phyloP scores from a whole-genome alignment of 148 eudicot species.

The Rhododendron williamsianum region DNA sequence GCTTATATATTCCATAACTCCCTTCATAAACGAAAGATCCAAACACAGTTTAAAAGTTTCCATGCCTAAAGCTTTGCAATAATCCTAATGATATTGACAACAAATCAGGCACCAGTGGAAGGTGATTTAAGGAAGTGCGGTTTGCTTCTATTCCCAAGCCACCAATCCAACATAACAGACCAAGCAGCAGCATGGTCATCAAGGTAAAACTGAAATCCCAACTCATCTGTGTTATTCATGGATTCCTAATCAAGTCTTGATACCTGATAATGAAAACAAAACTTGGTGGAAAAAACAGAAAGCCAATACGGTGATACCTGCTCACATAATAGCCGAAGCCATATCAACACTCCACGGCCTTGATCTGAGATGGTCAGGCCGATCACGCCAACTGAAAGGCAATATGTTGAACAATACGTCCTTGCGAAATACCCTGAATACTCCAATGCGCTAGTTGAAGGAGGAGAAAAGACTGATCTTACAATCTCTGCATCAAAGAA shows the following conservation, averaged over 20 bases:
- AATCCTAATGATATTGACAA: slow-evolving; percentile 2
- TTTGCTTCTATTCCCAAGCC: slow-evolving; percentile 19
- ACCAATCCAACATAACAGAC: slow-evolving; percentile 30
- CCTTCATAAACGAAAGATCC: background rate
- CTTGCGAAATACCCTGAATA: slow-evolving; percentile 37
- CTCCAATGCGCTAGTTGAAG: slow-evolving; percentile 37
- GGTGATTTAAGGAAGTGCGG: slow-evolving; percentile 35
- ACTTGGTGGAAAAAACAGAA: slow-evolving; percentile 20
- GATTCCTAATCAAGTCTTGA: background rate
- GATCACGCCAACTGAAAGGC: slow-evolving; percentile 34
- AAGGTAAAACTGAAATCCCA: slow-evolving; percentile 25
- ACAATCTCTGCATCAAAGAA: slow-evolving; percentile 37
- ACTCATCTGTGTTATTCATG: background rate
- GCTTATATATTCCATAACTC: background rate
- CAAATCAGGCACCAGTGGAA: slow-evolving; percentile 27
- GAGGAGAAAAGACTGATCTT: slow-evolving; percentile 35
- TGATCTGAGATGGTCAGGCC: slow-evolving; percentile 40
- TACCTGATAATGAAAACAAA: slow-evolving; percentile 3
- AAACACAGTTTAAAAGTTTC: background rate
- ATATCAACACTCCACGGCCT: slow-evolving; percentile 36
- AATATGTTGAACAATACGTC: slow-evolving; percentile 35
- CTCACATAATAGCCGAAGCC: slow-evolving; percentile 40
- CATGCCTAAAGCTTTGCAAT: background rate
- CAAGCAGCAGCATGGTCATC: slow-evolving; percentile 47
- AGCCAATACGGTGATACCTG: slow-evolving; percentile 28